Base-by-base conservation (phyloP, 257 asterid species). In the Lycium ferocissimum region DNA sequence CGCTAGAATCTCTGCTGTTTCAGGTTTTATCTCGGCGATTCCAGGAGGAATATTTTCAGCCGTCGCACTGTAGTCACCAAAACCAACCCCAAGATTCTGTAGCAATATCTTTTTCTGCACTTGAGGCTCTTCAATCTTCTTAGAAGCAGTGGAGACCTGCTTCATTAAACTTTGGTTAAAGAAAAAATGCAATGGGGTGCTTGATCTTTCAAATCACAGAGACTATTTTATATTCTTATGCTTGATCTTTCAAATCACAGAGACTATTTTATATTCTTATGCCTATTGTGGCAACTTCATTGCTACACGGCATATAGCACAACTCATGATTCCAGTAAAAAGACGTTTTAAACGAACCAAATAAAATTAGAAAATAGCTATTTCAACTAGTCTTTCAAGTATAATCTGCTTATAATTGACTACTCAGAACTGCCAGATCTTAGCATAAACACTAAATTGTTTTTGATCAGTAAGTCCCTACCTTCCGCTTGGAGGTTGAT, bases 1-100 rank as follows among this genome's bases (percentile, higher is more conserved):
- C 37, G 81, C 96, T 5, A 95, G 75, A 4, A 90, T 72, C 79
- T 95, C 99, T 3, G 93, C 95, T 9, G 91, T 88, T 38, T 94
- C 98, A 0, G 87, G 85, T 49, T 82, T 91, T 9, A 45, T 76
- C 6, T 89, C 91, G 2, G 80, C 63, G 7, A 66, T 72, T 70
- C 98, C 98, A 2, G 96, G 94, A 82, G 93, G 87, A 26, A 89
- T 81, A 84, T 97, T 97, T 62, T 93, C 98, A 38, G 85, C 81
- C 2, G 99, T 96, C 2, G 99, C 98, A 6, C 54, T 85, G 80
- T 90, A 8, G 83, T 92, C 88, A 54, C 99, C 99, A 83, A 93
- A 96, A 71, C 98, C 99, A 15, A 91, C 75, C 62, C 94, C 94
- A 22, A 88, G 56, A 43, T 86, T 79, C 61, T 69, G 88, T 85